Conservation (phyloP, 2,329 filamentous ascomycete species). For the Ceratocystiopsis brevicomis region DNA sequence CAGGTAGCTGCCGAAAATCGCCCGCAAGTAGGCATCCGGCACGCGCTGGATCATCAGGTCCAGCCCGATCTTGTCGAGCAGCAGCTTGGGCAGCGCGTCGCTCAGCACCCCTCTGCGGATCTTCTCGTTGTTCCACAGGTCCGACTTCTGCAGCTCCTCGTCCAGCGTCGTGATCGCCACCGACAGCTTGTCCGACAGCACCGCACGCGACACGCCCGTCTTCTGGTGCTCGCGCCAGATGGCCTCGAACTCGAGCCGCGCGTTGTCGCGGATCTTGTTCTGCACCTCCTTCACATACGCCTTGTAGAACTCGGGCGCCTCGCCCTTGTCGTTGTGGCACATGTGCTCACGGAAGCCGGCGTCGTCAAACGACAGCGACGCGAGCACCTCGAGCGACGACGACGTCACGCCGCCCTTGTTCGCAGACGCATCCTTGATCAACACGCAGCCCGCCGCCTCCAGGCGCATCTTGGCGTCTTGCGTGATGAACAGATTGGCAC, state of each 20-base stretch:
- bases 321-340: slow-evolving; percentile 59
- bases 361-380: slow-evolving; percentile 87
- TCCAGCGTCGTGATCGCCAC: slow-evolving; percentile 90
- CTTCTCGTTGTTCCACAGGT: slow-evolving; percentile 69
- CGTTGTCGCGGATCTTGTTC: slow-evolving; percentile 76
- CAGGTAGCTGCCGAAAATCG: slow-evolving; percentile 91
- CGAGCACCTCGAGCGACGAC: slow-evolving; percentile 87
- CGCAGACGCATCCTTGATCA: slow-evolving; percentile 95
- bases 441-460: slow-evolving; percentile 81
- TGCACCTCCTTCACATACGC: slow-evolving; percentile 86
- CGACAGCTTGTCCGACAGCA: slow-evolving; percentile 82
- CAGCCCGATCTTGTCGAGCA: slow-evolving; percentile 78
- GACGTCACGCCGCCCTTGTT: slow-evolving; percentile 99
- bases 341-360: slow-evolving; percentile 76
- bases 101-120: slow-evolving; percentile 61
- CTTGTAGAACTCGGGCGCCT: slow-evolving; percentile 77
- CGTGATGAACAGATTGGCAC: slow-evolving; percentile 90
- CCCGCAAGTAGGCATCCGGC: slow-evolving; percentile 76
- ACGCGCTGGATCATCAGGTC: slow-evolving; percentile 75
- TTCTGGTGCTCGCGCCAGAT: slow-evolving; percentile 89
- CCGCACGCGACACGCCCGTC: slow-evolving; percentile 60
- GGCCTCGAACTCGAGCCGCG: slow-evolving; percentile 85
- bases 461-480: slow-evolving; percentile 93
- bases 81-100: slow-evolving; percentile 68
- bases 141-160: slow-evolving; percentile 84